Conservation (phyloP, 305 asterid genomes). For the Solanum hybrid region DNA sequence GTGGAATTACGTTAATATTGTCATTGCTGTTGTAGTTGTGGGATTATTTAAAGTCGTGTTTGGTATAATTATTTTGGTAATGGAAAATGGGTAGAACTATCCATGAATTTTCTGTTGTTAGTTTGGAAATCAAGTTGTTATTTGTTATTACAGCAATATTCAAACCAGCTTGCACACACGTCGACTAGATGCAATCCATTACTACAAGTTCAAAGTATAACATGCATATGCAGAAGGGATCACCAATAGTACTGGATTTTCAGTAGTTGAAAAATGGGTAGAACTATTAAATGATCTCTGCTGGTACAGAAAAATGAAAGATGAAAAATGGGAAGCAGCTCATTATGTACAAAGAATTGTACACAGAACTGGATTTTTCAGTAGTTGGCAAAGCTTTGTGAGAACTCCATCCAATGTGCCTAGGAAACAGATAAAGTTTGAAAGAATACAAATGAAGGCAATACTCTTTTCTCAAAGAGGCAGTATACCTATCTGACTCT, state of each 20-base stretch:
- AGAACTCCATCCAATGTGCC: neutral
- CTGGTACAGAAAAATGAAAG: neutral
- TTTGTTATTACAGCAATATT: neutral
- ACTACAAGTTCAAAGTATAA: neutral
- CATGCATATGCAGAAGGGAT: neutral
- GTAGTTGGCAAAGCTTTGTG: too few species aligned
- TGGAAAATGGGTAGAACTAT: neutral
- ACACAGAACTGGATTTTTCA: neutral
- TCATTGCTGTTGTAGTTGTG: neutral
- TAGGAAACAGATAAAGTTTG: neutral
- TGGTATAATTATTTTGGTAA: neutral
- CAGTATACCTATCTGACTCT: neutral
- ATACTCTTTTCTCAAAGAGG: neutral
- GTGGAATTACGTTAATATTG: too few species aligned
- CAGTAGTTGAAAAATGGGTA: too few species aligned
- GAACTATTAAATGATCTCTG: neutral
- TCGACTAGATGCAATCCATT: neutral
- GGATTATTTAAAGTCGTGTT: neutral
- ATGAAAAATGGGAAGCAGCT: neutral
- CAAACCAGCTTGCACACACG: neutral
- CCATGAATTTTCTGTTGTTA: neutral
- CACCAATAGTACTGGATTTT: neutral
- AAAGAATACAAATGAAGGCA: neutral
- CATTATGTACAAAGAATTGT: neutral
- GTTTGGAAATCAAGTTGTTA: neutral